These are phyloP conservation scores for Tuber microsphaerosporum DNA, from an alignment of 495 filamentous ascomycete genomes.

Conservation along the genomic window DNA sequence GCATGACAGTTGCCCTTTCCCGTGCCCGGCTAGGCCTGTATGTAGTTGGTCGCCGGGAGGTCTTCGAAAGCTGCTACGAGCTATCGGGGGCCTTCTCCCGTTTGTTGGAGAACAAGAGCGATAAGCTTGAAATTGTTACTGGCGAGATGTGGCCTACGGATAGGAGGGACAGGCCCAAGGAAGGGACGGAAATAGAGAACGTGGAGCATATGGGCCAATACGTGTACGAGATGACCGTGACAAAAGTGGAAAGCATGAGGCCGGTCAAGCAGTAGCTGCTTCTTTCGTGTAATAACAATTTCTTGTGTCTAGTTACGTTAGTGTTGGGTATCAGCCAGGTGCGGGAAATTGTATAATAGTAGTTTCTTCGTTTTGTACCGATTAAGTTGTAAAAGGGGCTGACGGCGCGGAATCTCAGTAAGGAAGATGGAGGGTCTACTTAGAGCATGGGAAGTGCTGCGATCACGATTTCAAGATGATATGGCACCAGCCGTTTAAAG, in stretches of 20 bases:
- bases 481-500: no score
- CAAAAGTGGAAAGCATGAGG: slow-evolving; percentile 63
- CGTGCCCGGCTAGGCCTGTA: slow-evolving; percentile 88
- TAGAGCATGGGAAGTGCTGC: not conserved
- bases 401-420: not conserved
- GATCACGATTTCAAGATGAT: not conserved
- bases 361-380: not conserved
- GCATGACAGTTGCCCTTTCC: slow-evolving; percentile 93
- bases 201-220: slow-evolving; percentile 95
- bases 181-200: slow-evolving; percentile 66
- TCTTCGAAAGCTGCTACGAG: slow-evolving; percentile 86
- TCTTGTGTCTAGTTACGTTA: not conserved
- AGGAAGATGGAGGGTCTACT: not conserved
- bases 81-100: slow-evolving; percentile 74
- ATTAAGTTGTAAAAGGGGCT: not conserved
- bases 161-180: slow-evolving; percentile 54
- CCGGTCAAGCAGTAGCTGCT: slow-evolving; percentile 43
- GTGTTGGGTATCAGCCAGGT: not conserved
- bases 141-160: slow-evolving; percentile 78
- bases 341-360: not conserved
- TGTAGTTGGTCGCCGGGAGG: slow-evolving; percentile 78
- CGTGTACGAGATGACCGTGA: slow-evolving; percentile 91
- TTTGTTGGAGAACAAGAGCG: slow-evolving; percentile 59
- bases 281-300: not conserved
- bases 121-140: slow-evolving; percentile 70